Base-by-base conservation (phyloP, 169 alveolate species). In the Plasmodium knowlesi region DNA sequence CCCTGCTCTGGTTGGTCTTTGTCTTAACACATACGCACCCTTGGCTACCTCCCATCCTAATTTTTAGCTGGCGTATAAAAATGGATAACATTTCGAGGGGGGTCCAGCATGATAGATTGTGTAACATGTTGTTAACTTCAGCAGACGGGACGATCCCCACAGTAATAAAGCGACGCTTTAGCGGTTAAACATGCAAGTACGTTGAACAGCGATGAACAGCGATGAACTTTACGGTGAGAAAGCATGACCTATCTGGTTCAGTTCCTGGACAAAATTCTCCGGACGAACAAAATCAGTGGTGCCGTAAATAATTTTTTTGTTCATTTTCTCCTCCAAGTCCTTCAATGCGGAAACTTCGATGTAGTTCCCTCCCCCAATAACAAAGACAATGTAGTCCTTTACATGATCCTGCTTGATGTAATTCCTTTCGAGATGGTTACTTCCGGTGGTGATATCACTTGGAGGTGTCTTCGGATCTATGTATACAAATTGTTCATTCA, bases 331-430 rank as follows among this genome's bases (percentile, higher is more conserved):
- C 41, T 97, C 97, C 81, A 95, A 78, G 19, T 96, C 97, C 79
- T 94, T 94, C 71, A 97, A 43, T 30, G 96, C 97, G 14, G 95
- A 92, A 22, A 97, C 95, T 76, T 97, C 98, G 50, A 93, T 95
- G 94, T 95, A 97, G 83, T 96, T 95, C 37, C 98, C 98, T 37
- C 98, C 98, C 2, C 98, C 98, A 0, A 97, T 95, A 1, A 97
- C 89, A 73, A 97, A 97, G 1, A 97, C 96, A 12, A 96, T 92
- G 78, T 95, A 96, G 57, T 94, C 97, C 81, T 94, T 95, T 53
- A 94, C 90, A 79, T 96, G 96, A 39, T 96, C 98, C 43, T 95
- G 96, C 30, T 95, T 92, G 14, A 96, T 96, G 43, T 82, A 95
- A 67, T 92, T 83, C 41, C 70, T 92, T 14, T 83, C 89, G 37